Evolutionary conservation across 2,329 filamentous ascomycete genomes (phyloP), one percentile per base, ranked within the genome.

Genomic region (Fusarium sarcochroum): DNA sequence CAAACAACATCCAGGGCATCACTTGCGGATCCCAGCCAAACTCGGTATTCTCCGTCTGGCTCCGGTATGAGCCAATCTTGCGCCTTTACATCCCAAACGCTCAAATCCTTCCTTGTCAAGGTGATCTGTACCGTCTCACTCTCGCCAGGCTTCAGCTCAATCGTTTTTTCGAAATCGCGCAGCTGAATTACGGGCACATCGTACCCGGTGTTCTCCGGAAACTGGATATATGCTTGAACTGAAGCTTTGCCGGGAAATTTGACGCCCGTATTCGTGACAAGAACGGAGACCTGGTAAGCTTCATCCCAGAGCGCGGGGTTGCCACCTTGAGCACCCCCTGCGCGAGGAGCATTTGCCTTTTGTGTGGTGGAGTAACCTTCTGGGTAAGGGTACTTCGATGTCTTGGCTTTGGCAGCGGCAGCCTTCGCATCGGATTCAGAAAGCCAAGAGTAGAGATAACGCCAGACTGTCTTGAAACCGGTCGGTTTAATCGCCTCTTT

Each of bases 371-470:
- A 85, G 79, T 93, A 93, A 27, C 90, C 90, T 0, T 80, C 80
- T 0, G 91, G 91, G 75, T 93, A 93, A 2, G 85, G 82, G 73
- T 91, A 91, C 11, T 76, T 80, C 17, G 73, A 66, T 1, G 67
- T 76, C 21, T 69, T 73, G 21, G 76, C 78, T 45, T 58, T 63
- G 6, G 79, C 76, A 34, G 81, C 80, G 5, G 83, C 80, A 14
- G 80, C 82, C 23, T 79, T 69, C 6, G 81, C 81, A 25, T 81
- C 80, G 1, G 63, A 65, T 35, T 77, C 71, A 11, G 76, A 78
- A 27, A 93, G 85, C 80, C 88, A 93, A 1, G 90, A 90, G 79
- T 93, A 93, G 25, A 93, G 81, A 76, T 91, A 93, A 13, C 90
- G 90, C 69, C 84, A 83, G 14, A 93, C 78, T 48, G 83, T 86